Percentiles rank a stretch among this genome's conserved stretches.
Conservation (phyloP, 129 eudicot species). For the Lactuca saligna region DNA sequence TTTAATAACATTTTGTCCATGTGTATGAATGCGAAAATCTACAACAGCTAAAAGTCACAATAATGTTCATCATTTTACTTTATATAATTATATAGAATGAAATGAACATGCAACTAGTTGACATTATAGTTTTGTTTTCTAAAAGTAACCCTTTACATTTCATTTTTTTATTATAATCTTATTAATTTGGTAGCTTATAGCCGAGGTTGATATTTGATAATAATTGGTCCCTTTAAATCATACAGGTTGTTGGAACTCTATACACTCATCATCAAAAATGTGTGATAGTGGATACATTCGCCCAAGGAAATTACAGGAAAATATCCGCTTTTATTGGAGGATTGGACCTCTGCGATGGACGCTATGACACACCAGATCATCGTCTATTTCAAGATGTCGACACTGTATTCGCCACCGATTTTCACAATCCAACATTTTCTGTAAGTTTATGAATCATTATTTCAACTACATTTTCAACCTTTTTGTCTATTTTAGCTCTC, state of each 20-base stretch:
- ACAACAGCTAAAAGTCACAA: not conserved
- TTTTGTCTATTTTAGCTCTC: not conserved
- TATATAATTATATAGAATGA: not conserved
- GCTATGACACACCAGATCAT: constrained; percentile 87
- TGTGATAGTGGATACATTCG: constrained; percentile 84
- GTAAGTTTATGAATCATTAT: constrained; percentile 38
- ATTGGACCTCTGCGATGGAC: constrained; percentile 84
- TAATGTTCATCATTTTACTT: not conserved
- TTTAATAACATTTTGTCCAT: not conserved
- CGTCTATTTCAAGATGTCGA: constrained; percentile 68
- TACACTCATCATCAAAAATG: constrained; percentile 93
- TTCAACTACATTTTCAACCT: not conserved
- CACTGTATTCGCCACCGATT: constrained; percentile 64
- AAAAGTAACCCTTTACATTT: too few relatives aligned
- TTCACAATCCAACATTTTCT: constrained; percentile 62
- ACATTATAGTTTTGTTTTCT: not conserved
- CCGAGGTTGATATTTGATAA: not conserved
- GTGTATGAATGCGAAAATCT: not conserved
- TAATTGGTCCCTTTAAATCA: not conserved
- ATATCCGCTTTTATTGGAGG: constrained; percentile 82
- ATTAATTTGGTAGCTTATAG: not conserved
- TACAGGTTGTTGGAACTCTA: constrained; percentile 84
- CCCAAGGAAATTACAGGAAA: constrained; percentile 66
- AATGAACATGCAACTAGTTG: not conserved
- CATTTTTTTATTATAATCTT: not conserved